Evolutionary conservation across 225 moss, liverwort and hornwort species (phyloP).

Genomic region (Thuidium tamariscinum): DNA sequence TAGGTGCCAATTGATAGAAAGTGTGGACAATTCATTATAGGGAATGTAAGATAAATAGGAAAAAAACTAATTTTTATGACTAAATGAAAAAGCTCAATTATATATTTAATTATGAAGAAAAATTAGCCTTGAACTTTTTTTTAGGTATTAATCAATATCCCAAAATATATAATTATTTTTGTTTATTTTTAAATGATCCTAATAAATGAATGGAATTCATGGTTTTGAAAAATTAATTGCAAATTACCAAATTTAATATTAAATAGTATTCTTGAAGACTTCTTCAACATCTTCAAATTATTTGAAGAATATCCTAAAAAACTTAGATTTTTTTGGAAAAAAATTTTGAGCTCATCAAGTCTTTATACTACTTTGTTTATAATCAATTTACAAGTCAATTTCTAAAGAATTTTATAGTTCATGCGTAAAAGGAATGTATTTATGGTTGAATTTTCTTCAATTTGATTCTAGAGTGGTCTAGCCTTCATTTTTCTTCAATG

Average conservation of each 20-base stretch:
- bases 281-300: neutral
- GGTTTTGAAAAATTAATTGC: neutral
- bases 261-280: neutral
- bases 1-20: neutral
- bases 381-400: no score
- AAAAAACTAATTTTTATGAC: neutral
- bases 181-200: neutral
- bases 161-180: neutral
- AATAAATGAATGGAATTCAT: neutral
- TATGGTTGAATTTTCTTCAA: neutral
- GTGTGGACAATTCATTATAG: rapidly evolving
- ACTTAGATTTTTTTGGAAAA: neutral
- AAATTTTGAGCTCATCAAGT: neutral
- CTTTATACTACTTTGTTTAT: no score
- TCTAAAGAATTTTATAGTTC: neutral
- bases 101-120: neutral
- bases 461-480: no score
- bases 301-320: neutral
- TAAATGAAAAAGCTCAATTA: neutral
- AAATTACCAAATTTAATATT: neutral
- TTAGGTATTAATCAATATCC: neutral
- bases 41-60: rapidly evolving
- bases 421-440: neutral
- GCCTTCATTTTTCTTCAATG: neutral
- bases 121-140: rapidly evolving